Percentiles rank a stretch among this genome's conserved stretches.
These are phyloP conservation scores for Punica granatum DNA, from an alignment of 345 rosid species.

Conservation along the genomic window DNA sequence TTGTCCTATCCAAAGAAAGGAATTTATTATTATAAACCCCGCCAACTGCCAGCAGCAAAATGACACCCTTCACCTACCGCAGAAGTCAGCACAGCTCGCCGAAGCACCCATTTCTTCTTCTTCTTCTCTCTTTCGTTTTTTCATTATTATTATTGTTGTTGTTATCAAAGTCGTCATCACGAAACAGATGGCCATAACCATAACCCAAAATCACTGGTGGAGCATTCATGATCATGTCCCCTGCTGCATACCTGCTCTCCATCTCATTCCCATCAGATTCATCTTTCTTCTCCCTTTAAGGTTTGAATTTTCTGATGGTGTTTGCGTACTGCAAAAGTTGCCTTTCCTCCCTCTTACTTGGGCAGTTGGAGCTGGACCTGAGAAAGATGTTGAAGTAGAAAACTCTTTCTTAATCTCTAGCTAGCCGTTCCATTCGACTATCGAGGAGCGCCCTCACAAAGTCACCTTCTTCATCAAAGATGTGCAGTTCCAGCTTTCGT, in stretches of 20 bases:
- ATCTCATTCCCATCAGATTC: background rate
- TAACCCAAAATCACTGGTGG: background rate
- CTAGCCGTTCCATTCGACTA: too few species aligned
- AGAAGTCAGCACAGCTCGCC: background rate
- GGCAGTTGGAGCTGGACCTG: background rate
- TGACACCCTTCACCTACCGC: background rate
- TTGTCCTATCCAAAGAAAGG: background rate
- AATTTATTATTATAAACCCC: background rate
- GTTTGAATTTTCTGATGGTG: background rate
- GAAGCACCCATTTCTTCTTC: background rate
- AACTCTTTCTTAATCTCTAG: background rate
- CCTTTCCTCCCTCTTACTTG: background rate
- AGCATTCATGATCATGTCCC: background rate
- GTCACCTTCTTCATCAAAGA: background rate
- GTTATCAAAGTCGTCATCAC: background rate
- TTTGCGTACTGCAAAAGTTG: conserved; percentile 1
- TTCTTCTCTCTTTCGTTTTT: too few species aligned
- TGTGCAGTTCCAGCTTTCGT: background rate
- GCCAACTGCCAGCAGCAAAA: background rate
- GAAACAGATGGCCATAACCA: background rate
- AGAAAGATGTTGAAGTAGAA: background rate
- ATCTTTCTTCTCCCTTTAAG: background rate
- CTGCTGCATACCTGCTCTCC: background rate
- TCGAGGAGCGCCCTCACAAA: background rate
- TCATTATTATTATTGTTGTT: background rate